These are phyloP conservation scores for Ophiostoma novo-ulmi DNA, from an alignment of 2,329 filamentous ascomycete genomes.

Conservation along the genomic window DNA sequence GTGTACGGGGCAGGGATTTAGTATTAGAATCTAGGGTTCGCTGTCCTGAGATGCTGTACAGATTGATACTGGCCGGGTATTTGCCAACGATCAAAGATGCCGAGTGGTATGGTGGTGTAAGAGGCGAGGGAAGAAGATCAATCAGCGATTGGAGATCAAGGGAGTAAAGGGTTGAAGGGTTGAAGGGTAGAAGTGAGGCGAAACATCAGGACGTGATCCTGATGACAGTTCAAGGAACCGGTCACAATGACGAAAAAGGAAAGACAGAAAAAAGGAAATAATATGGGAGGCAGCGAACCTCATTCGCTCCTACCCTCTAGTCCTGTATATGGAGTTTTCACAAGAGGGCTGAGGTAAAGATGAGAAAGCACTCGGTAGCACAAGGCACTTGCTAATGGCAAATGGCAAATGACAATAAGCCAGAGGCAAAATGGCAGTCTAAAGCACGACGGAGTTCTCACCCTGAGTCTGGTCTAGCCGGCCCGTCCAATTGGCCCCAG, in stretches of 20 bases:
- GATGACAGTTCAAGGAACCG: background rate
- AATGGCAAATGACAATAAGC: background rate
- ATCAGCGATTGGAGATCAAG: background rate
- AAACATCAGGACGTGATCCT: background rate
- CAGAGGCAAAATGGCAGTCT: background rate
- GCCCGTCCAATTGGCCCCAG: background rate
- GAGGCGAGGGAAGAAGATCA: background rate
- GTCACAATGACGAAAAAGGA: background rate
- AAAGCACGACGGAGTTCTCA: background rate
- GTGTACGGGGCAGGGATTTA: background rate
- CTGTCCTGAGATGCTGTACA: background rate
- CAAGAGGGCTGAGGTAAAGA: background rate
- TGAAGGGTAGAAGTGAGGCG: background rate
- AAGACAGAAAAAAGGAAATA: background rate
- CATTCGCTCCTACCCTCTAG: background rate
- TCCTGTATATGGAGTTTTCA: background rate
- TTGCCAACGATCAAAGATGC: background rate
- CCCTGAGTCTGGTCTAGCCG: background rate
- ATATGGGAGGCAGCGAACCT: background rate
- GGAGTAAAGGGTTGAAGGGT: background rate
- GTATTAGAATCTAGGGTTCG: background rate
- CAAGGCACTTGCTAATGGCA: background rate
- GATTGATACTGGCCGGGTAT: background rate
- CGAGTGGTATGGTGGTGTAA: background rate
- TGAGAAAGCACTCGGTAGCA: conserved; percentile 4